These are phyloP conservation scores for Heliosperma pusillum DNA, from an alignment of 148 eudicot species.

Conservation along the genomic window DNA sequence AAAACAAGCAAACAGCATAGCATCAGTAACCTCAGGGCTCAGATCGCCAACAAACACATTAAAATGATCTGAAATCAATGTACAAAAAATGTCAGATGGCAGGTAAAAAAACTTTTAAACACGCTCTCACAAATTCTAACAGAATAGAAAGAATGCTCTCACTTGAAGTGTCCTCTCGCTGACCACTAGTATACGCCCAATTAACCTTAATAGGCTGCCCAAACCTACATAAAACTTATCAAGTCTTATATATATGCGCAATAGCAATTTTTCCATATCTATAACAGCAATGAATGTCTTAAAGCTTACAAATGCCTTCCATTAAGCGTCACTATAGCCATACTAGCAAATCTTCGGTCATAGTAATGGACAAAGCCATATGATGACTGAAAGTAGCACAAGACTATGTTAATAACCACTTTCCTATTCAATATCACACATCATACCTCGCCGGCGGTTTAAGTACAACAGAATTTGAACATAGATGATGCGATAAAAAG, in stretches of 20 bases:
- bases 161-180: conserved; percentile 97
- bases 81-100: conserved; percentile 12
- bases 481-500: neutral
- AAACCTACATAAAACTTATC: conserved; percentile 55
- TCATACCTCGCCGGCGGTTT: neutral
- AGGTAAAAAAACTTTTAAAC: neutral
- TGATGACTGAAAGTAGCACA: conserved; percentile 67
- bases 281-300: neutral
- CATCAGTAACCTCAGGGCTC: conserved; percentile 97
- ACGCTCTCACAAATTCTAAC: neutral
- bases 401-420: conserved; percentile 9
- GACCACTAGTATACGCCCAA: conserved; percentile 94
- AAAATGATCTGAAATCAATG: conserved; percentile 56
- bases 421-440: neutral
- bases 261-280: neutral
- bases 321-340: conserved; percentile 78
- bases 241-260: conserved; percentile 11
- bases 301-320: conserved; percentile 86
- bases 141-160: conserved; percentile 22
- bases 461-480: too few species aligned
- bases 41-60: conserved; percentile 98
- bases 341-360: conserved; percentile 87
- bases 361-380: conserved; percentile 91
- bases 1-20: conserved; percentile 86
- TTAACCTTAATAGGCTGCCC: conserved; percentile 98